phyloP scores from a whole-genome alignment of 352 stramenopile genomes.

The Peronospora farinosa region DNA sequence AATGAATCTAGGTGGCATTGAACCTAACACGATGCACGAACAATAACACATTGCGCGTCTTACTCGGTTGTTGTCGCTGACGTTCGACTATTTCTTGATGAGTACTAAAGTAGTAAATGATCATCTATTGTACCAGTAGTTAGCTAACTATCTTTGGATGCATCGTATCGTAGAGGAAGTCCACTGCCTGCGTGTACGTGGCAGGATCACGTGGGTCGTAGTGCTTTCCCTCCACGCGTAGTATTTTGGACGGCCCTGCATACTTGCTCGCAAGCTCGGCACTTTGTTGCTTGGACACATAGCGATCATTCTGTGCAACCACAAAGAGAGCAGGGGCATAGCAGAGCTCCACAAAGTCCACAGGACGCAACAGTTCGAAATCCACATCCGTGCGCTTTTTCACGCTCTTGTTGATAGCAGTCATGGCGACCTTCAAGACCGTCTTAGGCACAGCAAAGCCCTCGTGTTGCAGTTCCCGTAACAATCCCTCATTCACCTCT shows the following conservation, averaged over 20 bases:
- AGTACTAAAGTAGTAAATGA: conserved; percentile 2
- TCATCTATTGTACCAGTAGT: conserved; percentile 8
- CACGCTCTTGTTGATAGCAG: conserved; percentile 67
- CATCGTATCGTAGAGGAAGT: conserved; percentile 51
- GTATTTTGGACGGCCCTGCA: conserved; percentile 42
- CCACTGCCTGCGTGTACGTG: conserved; percentile 50
- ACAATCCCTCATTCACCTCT: conserved; percentile 55
- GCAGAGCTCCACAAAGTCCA: conserved; percentile 69
- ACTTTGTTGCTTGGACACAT: conserved; percentile 63
- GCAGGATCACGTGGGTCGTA: conserved; percentile 40
- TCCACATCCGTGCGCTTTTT: conserved; percentile 73
- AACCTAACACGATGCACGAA: conserved; percentile 8
- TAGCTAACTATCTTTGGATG: conserved; percentile 33
- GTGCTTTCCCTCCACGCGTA: conserved; percentile 59
- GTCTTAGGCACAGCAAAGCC: conserved; percentile 66
- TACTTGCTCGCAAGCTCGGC: conserved; percentile 58
- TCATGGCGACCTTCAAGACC: conserved; percentile 59
- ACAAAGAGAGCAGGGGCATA: conserved; percentile 70
- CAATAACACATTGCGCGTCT: conserved; percentile 6
- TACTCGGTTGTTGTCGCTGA: conserved; percentile 6
- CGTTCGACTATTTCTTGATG: conserved; percentile 1
- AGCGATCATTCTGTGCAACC: conserved; percentile 52
- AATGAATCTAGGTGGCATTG: background rate
- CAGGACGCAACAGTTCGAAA: conserved; percentile 52
- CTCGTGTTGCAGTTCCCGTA: conserved; percentile 57